phyloP scores from a whole-genome alignment of 2,329 filamentous ascomycete genomes.

The Blastomyces percursus region DNA sequence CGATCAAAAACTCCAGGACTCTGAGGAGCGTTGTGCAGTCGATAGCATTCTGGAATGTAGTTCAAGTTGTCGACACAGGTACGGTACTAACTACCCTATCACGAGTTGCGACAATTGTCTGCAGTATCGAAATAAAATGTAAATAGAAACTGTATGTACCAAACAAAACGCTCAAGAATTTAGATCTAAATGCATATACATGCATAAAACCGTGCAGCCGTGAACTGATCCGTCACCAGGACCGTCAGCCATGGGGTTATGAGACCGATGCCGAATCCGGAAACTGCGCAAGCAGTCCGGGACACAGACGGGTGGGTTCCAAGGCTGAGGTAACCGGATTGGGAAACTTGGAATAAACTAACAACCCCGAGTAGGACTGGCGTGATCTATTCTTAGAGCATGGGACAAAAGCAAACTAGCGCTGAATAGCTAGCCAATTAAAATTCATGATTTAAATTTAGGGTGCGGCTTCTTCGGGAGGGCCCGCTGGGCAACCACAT shows the following conservation, averaged over 20 bases:
- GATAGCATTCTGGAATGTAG: no score
- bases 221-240: no score
- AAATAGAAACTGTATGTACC: not conserved
- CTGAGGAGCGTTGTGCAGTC: no score
- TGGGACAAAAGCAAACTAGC: not conserved
- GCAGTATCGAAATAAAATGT: no score
- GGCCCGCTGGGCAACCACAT: not conserved
- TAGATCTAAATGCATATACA: not conserved
- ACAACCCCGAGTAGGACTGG: not conserved
- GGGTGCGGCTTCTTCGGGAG: conserved; percentile 1
- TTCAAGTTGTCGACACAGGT: no score
- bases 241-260: not conserved
- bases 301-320: no score
- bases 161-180: not conserved
- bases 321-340: not conserved
- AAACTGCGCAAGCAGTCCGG: not conserved
- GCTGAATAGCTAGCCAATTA: not conserved
- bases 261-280: not conserved
- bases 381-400: not conserved
- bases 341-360: not conserved
- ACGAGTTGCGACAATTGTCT: no score
- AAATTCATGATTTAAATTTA: not conserved
- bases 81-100: no score
- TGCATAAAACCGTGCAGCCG: not conserved
- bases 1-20: no score